Base-by-base conservation (phyloP, 768 basidiomycete species). In the Grammothele lineata region DNA sequence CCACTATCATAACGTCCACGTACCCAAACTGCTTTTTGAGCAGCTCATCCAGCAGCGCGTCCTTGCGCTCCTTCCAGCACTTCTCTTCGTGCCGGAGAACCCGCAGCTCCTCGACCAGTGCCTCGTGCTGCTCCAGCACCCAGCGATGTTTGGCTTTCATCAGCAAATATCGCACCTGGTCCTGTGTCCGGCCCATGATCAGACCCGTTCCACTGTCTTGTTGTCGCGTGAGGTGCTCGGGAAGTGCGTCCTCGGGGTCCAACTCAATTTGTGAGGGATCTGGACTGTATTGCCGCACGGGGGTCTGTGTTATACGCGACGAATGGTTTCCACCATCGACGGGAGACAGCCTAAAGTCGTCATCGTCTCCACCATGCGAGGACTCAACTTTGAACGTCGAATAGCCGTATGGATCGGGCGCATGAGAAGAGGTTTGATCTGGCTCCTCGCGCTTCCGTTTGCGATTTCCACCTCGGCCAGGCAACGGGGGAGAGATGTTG, bases 61-160 rank as follows among this genome's bases (percentile, higher is more conserved):
- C 85, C 57, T 87, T 88, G 45, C 74, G 72, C 41, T 78, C 66
- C 47, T 70, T 72, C 64, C 81, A 77, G 45, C 64, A 69, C 53
- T 71, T 70, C 43, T 71, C 70, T 50, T 88, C 82, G 3, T 66
- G 63, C 48, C 75, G 73, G 7, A 76, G 64, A 14, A 71, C 66
- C 27, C 77, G 73, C 52, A 90, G 66, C 62, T 93, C 86, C 53
- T 82, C 78, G 24, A 76, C 66, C 32, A 93, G 68, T 25, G 70
- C 68, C 25, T 79, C 80, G 51, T 89, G 82, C 57, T 87, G 81
- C 47, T 85, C 76, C 24, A 83, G 51, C 12, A 79, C 81, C 59
- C 83, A 86, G 40, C 70, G 70, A 62, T 85, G 75, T 59, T 91
- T 92, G 5, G 92, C 91, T 59, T 93, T 88, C 72, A 77, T 66